Base-by-base conservation (phyloP, 805 yeast species). In the Yamadazyma takamatsuzukensis region DNA sequence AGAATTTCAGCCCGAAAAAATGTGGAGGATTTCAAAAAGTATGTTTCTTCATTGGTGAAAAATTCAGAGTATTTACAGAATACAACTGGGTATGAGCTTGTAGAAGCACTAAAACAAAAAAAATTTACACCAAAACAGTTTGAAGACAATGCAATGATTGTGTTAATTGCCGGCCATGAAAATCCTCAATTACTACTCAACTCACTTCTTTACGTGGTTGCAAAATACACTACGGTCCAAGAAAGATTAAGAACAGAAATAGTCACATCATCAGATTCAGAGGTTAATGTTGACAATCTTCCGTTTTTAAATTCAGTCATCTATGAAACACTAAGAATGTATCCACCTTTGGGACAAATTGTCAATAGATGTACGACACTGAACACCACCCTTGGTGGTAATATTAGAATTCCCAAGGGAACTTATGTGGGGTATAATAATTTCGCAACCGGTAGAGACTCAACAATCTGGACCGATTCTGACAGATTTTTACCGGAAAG, bases 81-180 rank as follows among this genome's bases (percentile, higher is more conserved):
- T 4, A 58, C 59, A 37, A 72, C 70, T 0, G 69, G 71, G 2
- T 64, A 62, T 32, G 59, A 58, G 26, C 48, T 76, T 8, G 59
- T 65, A 7, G 49, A 56, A 5, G 74, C 76, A 1, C 51, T 58
- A 25, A 49, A 62, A 5, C 39, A 40, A 6, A 69, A 64, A 0
- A 32, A 40, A 3, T 56, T 77, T 2, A 57, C 70, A 2, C 53
- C 63, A 32, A 60, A 65, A 30, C 80, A 76, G 41, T 61, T 74
- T 33, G 51, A 60, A 2, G 82, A 77, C 45, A 77, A 77, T 48
- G 59, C 74, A 12, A 68, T 74, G 6, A 76, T 77, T 12, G 56
- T 74, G 3, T 50, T 76, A 45, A 72, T 77, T 27, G 83, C 83
- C 0, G 83, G 82, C 0, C 83, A 77, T 49, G 83, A 77, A 43